Base-by-base conservation (phyloP, 2,329 filamentous ascomycete genomes). In the Sarocladium kiliense region DNA sequence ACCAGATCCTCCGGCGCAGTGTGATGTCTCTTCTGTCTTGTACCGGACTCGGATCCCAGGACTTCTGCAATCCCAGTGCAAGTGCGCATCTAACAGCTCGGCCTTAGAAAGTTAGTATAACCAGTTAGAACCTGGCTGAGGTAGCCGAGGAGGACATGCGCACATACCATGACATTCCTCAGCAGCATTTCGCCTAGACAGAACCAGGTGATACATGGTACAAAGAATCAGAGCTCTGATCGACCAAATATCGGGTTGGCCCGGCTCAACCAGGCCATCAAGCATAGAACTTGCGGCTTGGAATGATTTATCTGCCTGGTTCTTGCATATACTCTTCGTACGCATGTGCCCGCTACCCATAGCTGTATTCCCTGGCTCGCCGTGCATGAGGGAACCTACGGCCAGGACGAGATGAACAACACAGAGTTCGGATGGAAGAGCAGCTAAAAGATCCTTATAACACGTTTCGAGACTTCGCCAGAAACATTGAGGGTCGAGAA, bases 1-100 rank as follows among this genome's bases (percentile, higher is more conserved):
- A 47, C 54, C 54, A 55, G 2, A 55, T 49, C 25, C 54, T 23
- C 3, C 42, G 54, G 4, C 42, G 41, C 12, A 47, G 39, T 3
- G 3, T 26, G 11, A n/a, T 26, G 7, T 55, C 41, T n/a, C 27
- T 16, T 10, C 21, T 47, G 27, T 34, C 21, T 9, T 21, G 23
- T 32, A 23, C 11, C 2, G 21, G 27, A 18, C 12, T 4, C 9
- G 12, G 14, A 6, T 44, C 37, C 37, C 26, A 44, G 12, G 53
- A 44, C 18, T 45, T 42, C 25, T 55, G 54, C 9, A 55, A 16
- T 10, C 54, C 54, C 23, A 49, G n/a, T 23, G 27, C 26, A 2
- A 47, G 2, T 14, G 54, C 39, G 3, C 9, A 18, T 26, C 21
- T 21, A 3, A 55, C 54, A 6, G 54, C 54, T 25, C 41, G 41